Evolutionary conservation across 768 basidiomycete genomes (phyloP).

Genomic region (Psilocybe sp.): DNA sequence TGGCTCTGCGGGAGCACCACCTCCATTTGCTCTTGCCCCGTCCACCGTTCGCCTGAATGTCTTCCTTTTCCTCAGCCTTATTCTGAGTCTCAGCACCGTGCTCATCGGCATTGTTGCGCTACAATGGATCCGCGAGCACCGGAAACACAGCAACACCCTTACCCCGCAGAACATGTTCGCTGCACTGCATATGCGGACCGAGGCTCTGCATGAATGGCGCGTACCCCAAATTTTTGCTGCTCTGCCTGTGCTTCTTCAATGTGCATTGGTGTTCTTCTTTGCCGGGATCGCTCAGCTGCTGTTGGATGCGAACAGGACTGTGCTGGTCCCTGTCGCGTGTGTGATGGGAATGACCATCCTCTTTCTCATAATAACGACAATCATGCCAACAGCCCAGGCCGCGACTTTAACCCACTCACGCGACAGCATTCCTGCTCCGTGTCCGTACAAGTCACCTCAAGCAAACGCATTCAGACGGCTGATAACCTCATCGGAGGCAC

Average conservation of each 20-base stretch:
- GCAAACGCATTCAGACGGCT: too few species aligned
- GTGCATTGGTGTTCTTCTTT: constrained; percentile 26
- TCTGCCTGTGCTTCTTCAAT: constrained; percentile 25
- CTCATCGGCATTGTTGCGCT: constrained; percentile 12
- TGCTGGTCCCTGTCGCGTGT: too few species aligned
- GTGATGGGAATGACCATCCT: too few species aligned
- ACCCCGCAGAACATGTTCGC: constrained; percentile 8
- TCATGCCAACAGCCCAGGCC: too few species aligned
- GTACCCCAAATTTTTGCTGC: constrained; percentile 22
- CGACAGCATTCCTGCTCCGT: too few species aligned
- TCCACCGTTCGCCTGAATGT: constrained; percentile 11
- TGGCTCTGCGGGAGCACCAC: neutral
- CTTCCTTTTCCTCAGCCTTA: constrained; percentile 11
- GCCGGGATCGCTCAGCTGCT: constrained; percentile 6
- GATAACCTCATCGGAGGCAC: too few species aligned
- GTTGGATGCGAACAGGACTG: too few species aligned
- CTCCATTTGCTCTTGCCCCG: constrained; percentile 1
- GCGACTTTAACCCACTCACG: too few species aligned
- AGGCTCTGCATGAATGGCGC: constrained; percentile 23
- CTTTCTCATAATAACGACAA: too few species aligned
- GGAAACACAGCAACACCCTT: constrained; percentile 4
- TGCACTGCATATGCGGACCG: constrained; percentile 23
- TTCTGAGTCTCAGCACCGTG: constrained; percentile 11
- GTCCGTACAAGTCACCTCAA: too few species aligned
- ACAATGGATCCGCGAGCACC: constrained; percentile 15